Base-by-base conservation (phyloP, 805 yeast species). In the Saccharomycopsis vini region DNA sequence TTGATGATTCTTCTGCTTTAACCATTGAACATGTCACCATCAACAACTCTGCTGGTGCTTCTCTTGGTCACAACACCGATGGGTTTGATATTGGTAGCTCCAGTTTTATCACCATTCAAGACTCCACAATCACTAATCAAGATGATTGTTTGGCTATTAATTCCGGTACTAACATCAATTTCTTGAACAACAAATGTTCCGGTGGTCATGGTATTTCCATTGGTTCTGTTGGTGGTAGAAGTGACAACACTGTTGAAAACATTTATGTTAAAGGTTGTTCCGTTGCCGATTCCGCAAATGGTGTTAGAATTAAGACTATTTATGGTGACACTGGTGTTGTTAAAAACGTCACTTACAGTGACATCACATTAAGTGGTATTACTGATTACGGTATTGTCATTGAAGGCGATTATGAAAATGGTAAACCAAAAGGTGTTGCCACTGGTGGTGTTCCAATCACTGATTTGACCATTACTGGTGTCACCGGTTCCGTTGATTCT, bases 381-480 rank as follows among this genome's bases (percentile, higher is more conserved):
- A n/a, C 34, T n/a, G 41, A 40, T 7, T 49, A 49, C 35, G 50
- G 53, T 48, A 49, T 50, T 36, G 46, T 46, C 23, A 37, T 50
- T 24, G 47, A 50, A 49, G 51, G 51, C 18, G 50, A 49, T 34
- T 50, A 50, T 23, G 18, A 46, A 28, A 49, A n/a, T n/a, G n/a
- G n/a, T n/a, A n/a, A n/a, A n/a, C n/a, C n/a, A n/a, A n/a, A n/a
- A n/a, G n/a, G n/a, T 21, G 42, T 45, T 19, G 37, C 51, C 3
- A 48, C 50, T 30, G 38, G 44, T 3, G 52, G 52, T 23, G 47
- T 49, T 24, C 54, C 54, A 44, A 49, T 51, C 42, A 39, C 50
- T 13, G 41, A 35, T 30, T 44, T 51, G 29, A 42, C 47, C 6
- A 22, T 51, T 19, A 32, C 30, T 21, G 44, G 36, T 15, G 43